Evolutionary conservation across 352 stramenopile species (phyloP).

Genomic region (Phytophthora palmivora): DNA sequence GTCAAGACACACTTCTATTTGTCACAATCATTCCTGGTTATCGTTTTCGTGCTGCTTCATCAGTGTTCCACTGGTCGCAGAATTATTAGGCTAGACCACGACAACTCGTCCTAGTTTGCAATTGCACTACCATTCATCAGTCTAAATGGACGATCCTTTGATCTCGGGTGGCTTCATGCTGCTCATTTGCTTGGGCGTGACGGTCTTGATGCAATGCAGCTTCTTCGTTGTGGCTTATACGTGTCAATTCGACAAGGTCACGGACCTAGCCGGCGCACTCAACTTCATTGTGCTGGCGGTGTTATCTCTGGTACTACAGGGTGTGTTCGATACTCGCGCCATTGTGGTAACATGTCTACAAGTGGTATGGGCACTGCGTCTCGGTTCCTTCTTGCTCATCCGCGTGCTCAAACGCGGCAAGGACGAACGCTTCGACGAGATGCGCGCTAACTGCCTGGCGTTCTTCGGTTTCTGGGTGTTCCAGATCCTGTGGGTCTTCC

Average conservation of each 20-base stretch:
- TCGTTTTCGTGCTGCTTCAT: conserved; percentile 16
- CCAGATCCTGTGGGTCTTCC: conserved; percentile 84
- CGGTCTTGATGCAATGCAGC: conserved; percentile 58
- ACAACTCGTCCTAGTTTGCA: too few species aligned
- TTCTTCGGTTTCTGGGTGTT: conserved; percentile 87
- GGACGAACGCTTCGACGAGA: conserved; percentile 82
- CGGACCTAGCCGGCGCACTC: conserved; percentile 64
- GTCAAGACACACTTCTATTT: neutral
- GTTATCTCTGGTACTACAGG: conserved; percentile 55
- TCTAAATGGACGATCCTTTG: conserved; percentile 29
- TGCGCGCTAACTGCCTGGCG: conserved; percentile 59
- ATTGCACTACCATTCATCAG: too few species aligned
- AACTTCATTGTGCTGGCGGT: conserved; percentile 68
- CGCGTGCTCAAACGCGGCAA: conserved; percentile 76
- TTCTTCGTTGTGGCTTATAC: conserved; percentile 69
- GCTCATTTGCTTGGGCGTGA: conserved; percentile 57
- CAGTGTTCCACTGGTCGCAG: conserved; percentile 12
- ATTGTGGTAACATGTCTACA: conserved; percentile 60
- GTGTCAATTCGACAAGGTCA: conserved; percentile 75
- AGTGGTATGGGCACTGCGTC: conserved; percentile 61
- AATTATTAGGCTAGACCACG: too few species aligned
- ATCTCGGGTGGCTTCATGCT: conserved; percentile 46
- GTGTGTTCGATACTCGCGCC: conserved; percentile 50
- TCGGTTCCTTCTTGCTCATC: conserved; percentile 69
- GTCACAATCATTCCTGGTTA: conserved; percentile 10